Evolutionary conservation across 75 land plant species (phyloP).

Genomic region (Sequoiadendron giganteum): DNA sequence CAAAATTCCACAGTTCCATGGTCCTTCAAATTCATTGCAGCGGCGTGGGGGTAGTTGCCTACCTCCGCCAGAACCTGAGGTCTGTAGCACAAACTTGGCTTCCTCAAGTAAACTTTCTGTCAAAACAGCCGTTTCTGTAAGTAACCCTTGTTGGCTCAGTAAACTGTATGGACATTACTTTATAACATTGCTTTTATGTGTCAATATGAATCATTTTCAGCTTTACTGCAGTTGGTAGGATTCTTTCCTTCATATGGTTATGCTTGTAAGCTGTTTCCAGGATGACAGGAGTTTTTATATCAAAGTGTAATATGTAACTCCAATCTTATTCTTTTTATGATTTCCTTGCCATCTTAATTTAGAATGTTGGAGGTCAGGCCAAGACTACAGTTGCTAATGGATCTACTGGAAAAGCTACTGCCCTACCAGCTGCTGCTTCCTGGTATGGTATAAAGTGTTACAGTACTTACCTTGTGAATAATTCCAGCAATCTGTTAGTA

Average conservation of each 20-base stretch:
- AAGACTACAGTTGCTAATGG: constrained; percentile 47
- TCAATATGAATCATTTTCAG: not conserved
- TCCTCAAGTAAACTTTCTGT: constrained; percentile 22
- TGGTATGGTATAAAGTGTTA: constrained; percentile 49
- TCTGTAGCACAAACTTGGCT: constrained; percentile 20
- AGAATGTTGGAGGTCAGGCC: constrained; percentile 24
- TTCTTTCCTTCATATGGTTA: not conserved
- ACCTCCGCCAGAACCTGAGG: constrained; percentile 73
- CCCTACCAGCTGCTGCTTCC: constrained; percentile 75
- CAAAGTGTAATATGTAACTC: not conserved
- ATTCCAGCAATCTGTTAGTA: not conserved
- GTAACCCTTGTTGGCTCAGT: not conserved
- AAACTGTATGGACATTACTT: not conserved
- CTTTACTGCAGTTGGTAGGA: not conserved
- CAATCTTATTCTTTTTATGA: not conserved
- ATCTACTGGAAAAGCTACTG: constrained; percentile 39
- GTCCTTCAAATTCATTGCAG: constrained; percentile 46
- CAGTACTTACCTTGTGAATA: not conserved
- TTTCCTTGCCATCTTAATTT: not conserved
- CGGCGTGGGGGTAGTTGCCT: constrained; percentile 56
- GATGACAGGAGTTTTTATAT: not conserved
- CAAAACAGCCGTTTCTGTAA: constrained; percentile 42
- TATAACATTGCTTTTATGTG: not conserved
- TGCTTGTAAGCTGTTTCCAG: not conserved
- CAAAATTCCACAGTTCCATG: constrained; percentile 69